Conservation (phyloP, 202 grass and related monocot genomes). For the Bolboschoenoplectus hybrid region DNA sequence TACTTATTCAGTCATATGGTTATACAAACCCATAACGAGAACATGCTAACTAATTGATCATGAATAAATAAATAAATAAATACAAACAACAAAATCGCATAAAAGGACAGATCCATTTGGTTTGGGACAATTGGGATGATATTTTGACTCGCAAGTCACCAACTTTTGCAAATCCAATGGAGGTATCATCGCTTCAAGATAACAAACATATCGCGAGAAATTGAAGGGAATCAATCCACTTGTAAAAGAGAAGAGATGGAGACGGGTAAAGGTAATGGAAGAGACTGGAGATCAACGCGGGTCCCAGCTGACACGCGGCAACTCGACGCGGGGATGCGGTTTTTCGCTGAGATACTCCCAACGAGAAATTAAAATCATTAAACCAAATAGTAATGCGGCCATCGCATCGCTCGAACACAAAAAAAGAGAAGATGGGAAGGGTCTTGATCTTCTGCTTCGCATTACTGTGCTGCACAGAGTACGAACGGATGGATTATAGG, state of each 20-base stretch:
- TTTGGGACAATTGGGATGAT: neutral
- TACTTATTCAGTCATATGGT: too few relatives aligned
- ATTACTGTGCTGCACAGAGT: too few relatives aligned
- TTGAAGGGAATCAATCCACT: neutral
- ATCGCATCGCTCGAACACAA: neutral
- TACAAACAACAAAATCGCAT: neutral
- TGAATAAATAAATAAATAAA: too few relatives aligned
- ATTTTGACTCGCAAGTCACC: neutral
- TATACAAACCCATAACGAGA: too few relatives aligned
- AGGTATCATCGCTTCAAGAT: neutral
- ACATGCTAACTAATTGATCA: too few relatives aligned
- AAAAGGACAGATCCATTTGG: neutral
- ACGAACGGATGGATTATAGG: too few relatives aligned
- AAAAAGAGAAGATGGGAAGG: neutral
- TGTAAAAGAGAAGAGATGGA: neutral
- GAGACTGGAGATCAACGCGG: constrained; percentile 1
- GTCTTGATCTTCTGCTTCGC: too few relatives aligned
- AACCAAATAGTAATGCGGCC: too few relatives aligned
- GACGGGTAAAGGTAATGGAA: neutral
- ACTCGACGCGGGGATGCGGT: constrained; percentile 46
- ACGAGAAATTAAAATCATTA: neutral
- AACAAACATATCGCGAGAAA: constrained; percentile 16
- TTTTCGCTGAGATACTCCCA: constrained; percentile 30
- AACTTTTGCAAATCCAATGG: neutral
- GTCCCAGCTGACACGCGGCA: constrained; percentile 50